phyloP scores from a whole-genome alignment of 257 asterid species.

The Anisodus tanguticus region DNA sequence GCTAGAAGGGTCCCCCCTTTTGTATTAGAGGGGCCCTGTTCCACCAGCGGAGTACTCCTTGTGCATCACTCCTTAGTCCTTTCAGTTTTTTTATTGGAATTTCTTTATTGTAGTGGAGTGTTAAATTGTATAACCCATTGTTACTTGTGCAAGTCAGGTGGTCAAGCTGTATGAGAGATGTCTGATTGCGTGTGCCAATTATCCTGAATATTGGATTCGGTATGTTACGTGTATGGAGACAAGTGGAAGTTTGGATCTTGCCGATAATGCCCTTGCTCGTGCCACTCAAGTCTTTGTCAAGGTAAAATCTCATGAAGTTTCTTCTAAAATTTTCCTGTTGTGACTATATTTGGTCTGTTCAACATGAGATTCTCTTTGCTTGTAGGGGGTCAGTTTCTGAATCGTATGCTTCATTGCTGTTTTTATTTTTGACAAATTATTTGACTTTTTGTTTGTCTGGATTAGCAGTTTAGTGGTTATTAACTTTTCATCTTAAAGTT shows the following conservation, averaged over 20 bases:
- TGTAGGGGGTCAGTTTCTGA: not conserved
- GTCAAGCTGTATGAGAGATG: conserved; percentile 98
- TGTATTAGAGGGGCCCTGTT: conserved; percentile 89
- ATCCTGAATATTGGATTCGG: conserved; percentile 94
- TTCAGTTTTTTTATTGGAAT: conserved; percentile 17
- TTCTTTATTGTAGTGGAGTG: conserved; percentile 33
- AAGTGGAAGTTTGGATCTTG: conserved; percentile 92
- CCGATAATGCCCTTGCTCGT: conserved; percentile 94
- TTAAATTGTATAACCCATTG: conserved; percentile 37
- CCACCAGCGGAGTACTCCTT: conserved; percentile 81
- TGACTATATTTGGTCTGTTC: conserved; percentile 16
- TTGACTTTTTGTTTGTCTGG: conserved; percentile 8
- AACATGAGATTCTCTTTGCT: not conserved
- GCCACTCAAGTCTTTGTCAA: conserved; percentile 92
- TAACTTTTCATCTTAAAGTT: not conserved
- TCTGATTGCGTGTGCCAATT: conserved; percentile 94
- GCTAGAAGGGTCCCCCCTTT: conserved; percentile 90
- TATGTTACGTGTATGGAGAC: conserved; percentile 87
- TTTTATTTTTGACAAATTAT: not conserved
- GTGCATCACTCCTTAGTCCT: conserved; percentile 61
- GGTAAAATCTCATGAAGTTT: conserved; percentile 46
- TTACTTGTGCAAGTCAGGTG: conserved; percentile 61
- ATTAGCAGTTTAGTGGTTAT: not conserved
- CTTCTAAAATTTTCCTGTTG: no score
- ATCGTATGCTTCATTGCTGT: not conserved